These are phyloP conservation scores for Collybiopsis confluens DNA, from an alignment of 768 basidiomycete species.

Conservation along the genomic window DNA sequence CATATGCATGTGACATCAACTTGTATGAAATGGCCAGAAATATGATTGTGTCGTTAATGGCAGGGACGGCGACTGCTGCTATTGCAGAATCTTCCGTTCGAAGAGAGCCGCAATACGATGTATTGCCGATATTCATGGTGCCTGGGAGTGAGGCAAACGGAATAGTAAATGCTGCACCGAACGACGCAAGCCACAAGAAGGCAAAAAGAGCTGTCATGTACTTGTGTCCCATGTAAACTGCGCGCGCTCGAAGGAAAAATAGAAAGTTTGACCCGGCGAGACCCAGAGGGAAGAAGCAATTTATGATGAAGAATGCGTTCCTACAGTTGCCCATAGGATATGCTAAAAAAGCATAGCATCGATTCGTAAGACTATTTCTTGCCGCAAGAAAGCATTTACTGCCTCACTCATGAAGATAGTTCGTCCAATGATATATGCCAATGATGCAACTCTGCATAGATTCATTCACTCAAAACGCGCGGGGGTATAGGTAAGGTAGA, in stretches of 20 bases:
- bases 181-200: constrained; percentile 26
- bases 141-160: constrained; percentile 17
- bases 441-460: too few species aligned
- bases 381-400: too few species aligned
- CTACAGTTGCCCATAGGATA: too few species aligned
- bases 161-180: constrained; percentile 21
- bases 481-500: too few species aligned
- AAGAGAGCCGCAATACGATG: constrained; percentile 25
- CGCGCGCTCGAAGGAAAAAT: constrained; percentile 35
- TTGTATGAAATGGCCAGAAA: constrained; percentile 29
- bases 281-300: constrained; percentile 9
- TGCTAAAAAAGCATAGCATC: too few species aligned
- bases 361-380: too few species aligned
- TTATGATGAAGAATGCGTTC: not conserved
- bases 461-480: too few species aligned
- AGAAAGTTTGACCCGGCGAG: constrained; percentile 12
- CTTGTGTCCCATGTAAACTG: constrained; percentile 22
- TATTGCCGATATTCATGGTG: constrained; percentile 25
- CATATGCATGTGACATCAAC: constrained; percentile 18
- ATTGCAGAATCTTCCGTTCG: constrained; percentile 19
- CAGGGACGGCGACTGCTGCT: constrained; percentile 22
- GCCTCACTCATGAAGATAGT: too few species aligned
- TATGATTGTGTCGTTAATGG: constrained; percentile 28
- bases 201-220: constrained; percentile 20
- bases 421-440: too few species aligned